These are phyloP conservation scores for Kwoniella dejecticola DNA, from an alignment of 768 basidiomycete species.

Conservation along the genomic window DNA sequence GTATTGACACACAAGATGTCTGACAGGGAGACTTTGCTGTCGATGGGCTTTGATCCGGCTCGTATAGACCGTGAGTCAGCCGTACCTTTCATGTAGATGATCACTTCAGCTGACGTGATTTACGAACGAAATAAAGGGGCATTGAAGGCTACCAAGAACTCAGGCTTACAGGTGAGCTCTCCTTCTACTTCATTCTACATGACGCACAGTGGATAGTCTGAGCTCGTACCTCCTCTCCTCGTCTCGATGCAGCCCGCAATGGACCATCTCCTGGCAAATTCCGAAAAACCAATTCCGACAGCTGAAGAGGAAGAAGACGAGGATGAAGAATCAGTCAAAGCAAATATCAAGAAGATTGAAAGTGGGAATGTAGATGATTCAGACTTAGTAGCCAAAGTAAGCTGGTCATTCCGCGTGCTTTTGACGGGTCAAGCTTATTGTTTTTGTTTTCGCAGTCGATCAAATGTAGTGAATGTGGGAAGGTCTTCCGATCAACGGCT, in stretches of 20 bases:
- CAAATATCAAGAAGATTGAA: slow-evolving; percentile 56
- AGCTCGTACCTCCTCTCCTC: slow-evolving; percentile 18
- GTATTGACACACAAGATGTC: not conserved
- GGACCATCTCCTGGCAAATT: slow-evolving; percentile 84
- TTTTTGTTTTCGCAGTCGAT: slow-evolving; percentile 30
- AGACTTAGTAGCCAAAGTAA: slow-evolving; percentile 49
- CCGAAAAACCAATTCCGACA: slow-evolving; percentile 69
- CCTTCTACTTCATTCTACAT: slow-evolving; percentile 59
- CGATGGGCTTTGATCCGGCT: slow-evolving; percentile 83
- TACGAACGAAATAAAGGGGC: slow-evolving; percentile 66
- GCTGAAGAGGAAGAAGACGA: slow-evolving; percentile 73
- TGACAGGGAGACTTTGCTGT: slow-evolving; percentile 60
- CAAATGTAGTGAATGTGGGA: slow-evolving; percentile 66
- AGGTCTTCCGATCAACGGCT: slow-evolving; percentile 81
- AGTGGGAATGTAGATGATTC: slow-evolving; percentile 46
- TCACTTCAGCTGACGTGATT: slow-evolving; percentile 2
- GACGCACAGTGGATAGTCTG: slow-evolving; percentile 9
- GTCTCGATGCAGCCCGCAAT: slow-evolving; percentile 57
- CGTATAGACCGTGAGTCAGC: slow-evolving; percentile 76
- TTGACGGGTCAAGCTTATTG: not conserved
- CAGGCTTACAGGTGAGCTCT: slow-evolving; percentile 68
- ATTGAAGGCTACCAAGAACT: slow-evolving; percentile 74
- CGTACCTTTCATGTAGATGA: no score
- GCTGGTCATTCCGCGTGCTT: not conserved
- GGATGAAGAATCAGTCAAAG: slow-evolving; percentile 61